Evolutionary conservation across 257 asterid genomes (phyloP), one percentile per base, ranked within the genome.

Genomic region (Petrea volubilis): DNA sequence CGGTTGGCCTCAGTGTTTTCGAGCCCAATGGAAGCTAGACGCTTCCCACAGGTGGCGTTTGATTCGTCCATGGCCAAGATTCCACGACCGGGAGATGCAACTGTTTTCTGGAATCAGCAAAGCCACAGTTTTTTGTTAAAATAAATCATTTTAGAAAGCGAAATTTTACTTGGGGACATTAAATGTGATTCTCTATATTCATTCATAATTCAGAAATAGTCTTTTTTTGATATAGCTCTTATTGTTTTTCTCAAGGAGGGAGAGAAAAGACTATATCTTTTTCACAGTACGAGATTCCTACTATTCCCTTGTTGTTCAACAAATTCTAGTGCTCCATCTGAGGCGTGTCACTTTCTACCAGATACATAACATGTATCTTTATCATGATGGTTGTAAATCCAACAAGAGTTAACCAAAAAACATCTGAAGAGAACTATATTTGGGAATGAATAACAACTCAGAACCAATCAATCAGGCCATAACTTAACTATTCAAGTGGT

Each of bases 21-120:
- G 60, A 84, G 76, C 9, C 92, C 92, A 43, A 86, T 84, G 23
- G 90, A 86, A 12, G 86, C 88, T 29, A 84, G 33, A 67, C 90
- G 82, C 85, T 87, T 87, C 25, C 93, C 93, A 27, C 87, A 81
- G 23, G 93, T 84, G 62, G 93, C 90, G 38, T 87, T 87, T 28
- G 93, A 84, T 75, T 87, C 93, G 46, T 87, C 93, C 74, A 86
- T 87, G 71, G 93, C 93, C 50, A 86, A 83, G 43, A 86, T 86
- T 41, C 92, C 92, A 49, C 85, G 83, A 15, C 93, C 90, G 2
- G 90, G 88, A 59, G 90, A 87, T 63, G 93, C 93, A 70, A 87
- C 65, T 14, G 87, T 64, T 86, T 86, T 86, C 86, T 82, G 71
- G 49, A 60, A 47, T 5, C 50, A 33, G 24, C 24, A 20, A 21